Percentiles rank a stretch among this genome's conserved stretches.
These are phyloP conservation scores for Allomyces arbusculus DNA, from an alignment of 192 early-diverging fungal genomes.

Conservation along the genomic window DNA sequence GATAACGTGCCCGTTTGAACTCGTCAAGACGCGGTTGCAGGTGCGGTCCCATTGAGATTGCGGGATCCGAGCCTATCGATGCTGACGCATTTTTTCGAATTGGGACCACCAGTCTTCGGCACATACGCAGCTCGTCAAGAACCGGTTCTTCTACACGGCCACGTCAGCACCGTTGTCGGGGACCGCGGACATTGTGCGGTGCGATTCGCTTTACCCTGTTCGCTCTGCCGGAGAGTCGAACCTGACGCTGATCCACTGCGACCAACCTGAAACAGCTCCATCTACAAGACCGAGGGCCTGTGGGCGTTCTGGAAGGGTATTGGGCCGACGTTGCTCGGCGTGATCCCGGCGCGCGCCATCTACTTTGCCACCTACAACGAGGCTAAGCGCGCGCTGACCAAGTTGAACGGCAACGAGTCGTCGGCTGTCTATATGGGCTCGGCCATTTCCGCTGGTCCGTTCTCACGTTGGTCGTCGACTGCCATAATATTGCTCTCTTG, in stretches of 20 bases:
- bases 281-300: constrained; percentile 54
- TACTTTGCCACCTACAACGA: constrained; percentile 87
- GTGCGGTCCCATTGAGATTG: too few species aligned
- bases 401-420: constrained; percentile 60
- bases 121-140: not conserved
- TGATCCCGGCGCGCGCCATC: constrained; percentile 85
- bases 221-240: not conserved
- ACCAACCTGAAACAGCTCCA: constrained; percentile 18
- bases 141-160: not conserved
- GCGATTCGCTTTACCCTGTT: not conserved
- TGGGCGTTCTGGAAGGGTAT: constrained; percentile 83
- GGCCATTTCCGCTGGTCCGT: constrained; percentile 40
- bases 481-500: not conserved
- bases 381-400: constrained; percentile 57
- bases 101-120: not conserved
- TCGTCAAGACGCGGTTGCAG: constrained; percentile 83
- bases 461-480: not conserved
- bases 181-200: constrained; percentile 9
- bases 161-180: constrained; percentile 8
- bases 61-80: too few species aligned
- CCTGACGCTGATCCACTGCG: not conserved
- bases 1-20: constrained; percentile 77
- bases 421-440: constrained; percentile 60
- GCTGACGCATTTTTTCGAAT: constrained; percentile 14
- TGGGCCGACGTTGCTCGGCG: constrained; percentile 77